phyloP scores from a whole-genome alignment of 2,329 filamentous ascomycete genomes.

The Epichloe coenophiala region DNA sequence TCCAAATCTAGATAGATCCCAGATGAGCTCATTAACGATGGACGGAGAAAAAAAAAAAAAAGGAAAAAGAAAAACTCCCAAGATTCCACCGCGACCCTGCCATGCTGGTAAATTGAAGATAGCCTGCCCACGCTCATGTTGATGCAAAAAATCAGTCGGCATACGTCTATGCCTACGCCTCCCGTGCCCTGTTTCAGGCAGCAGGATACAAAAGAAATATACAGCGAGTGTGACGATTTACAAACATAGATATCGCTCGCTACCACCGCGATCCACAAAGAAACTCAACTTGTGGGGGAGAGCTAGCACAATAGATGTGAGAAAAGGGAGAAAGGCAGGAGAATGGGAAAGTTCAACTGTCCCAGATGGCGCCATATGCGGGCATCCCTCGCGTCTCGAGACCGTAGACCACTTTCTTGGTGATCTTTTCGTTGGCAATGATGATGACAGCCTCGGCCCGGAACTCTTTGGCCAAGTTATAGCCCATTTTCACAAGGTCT shows the following conservation, averaged over 20 bases:
- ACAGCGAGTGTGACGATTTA: not conserved
- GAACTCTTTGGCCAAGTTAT: constrained; percentile 41
- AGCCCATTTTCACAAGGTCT: constrained; percentile 37
- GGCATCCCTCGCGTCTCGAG: constrained; percentile 52
- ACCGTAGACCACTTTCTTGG: constrained; percentile 53
- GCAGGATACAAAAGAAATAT: not conserved
- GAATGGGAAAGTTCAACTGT: constrained; percentile 24
- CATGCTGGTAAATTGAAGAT: not conserved
- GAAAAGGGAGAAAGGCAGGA: not conserved
- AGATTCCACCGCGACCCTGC: not conserved
- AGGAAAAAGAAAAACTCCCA: not conserved
- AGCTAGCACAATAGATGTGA: not conserved
- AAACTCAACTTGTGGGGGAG: not conserved
- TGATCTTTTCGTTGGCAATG: constrained; percentile 57
- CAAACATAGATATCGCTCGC: not conserved
- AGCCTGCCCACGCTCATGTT: constrained; percentile 1
- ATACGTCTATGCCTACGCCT: not conserved
- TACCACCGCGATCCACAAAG: not conserved
- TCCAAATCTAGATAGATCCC: not conserved
- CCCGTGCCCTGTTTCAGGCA: not conserved
- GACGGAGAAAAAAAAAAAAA: not conserved
- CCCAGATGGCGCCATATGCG: constrained; percentile 64
- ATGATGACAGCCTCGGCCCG: constrained; percentile 57
- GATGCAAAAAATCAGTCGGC: not conserved
- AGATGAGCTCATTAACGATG: not conserved